Evolutionary conservation across 2,329 filamentous ascomycete species (phyloP), one percentile per base, ranked within the genome.

Genomic region (Penicillium sp.): DNA sequence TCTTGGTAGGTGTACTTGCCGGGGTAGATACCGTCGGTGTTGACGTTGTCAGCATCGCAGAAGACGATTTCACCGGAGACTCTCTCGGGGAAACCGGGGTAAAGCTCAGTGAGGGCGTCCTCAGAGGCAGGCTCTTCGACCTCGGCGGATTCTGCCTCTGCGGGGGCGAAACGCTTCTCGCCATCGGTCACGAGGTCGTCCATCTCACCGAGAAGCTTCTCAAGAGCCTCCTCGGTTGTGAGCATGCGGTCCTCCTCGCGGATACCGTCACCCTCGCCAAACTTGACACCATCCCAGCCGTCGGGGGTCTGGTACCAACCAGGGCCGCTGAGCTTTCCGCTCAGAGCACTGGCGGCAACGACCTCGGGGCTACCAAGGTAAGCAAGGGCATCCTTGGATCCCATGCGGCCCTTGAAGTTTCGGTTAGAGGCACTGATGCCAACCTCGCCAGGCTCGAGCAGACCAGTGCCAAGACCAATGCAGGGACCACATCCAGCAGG

Each of bases 1-100:
- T 97, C 92, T 70, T 95, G 91, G 75, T 97, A 97, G 0, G 92
- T 97, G 72, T 91, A 92, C 70, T 92, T 92, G 4, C 90, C 91
- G 0, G 92, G 89, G 72, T 97, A 97, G 71, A 97, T 96, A 50
- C 84, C 87, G 68, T 97, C 93, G 0, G 93, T 97, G 75, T 94
- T 90, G 71, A 97, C 85, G 75, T 96, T 95, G 71, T 92, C 89
- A 1, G 84, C 85, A 66, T 96, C 90, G 69, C 85, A 90, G 75
- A 94, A 96, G 44, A 96, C 81, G 55, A 97, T 95, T 72, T 97
- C 91, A 21, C 93, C 93, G 8, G 81, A 79, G 13, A 97, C 85
- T 58, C 86, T 86, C 64, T 92, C 88, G 0, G 92, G 92, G 71
- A 97, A 97, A 34, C 92, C 92, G 0, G 91, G 89, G 2, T 93